Base-by-base conservation (phyloP, 805 yeast species). In the Saturnispora hagleri region DNA sequence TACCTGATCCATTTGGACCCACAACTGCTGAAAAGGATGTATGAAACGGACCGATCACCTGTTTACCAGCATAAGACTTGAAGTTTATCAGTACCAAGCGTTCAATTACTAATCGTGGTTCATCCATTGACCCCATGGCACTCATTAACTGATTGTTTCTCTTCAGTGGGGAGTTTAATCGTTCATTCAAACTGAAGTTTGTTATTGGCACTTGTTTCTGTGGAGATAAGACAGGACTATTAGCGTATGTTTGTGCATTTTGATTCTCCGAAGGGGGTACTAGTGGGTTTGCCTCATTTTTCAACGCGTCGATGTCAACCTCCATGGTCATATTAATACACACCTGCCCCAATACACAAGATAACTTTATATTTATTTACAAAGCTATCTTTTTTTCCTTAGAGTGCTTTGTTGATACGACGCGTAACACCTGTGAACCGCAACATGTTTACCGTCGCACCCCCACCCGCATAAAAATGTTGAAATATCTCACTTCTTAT, bases 1-100 rank as follows among this genome's bases (percentile, higher is more conserved):
- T 93, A 7, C 99, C 99, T 0, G 97, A 86, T 34, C 99, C 99
- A 66, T 93, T 93, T 5, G 99, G 99, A 0, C 99, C 99, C 13
- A 93, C 97, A 10, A 93, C 95, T 0, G 99, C 98, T 10, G 96
- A 87, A 62, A 93, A 95, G 5, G 95, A 88, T 36, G 90, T 70
- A 60, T 93, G 86, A 67, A 93, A 93, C 0, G 99, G 99, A 0
- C 99, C 99, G 48, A 93, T 86, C 6, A 80, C 79, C 69, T 93
- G 98, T 17, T 76, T 71, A 0, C 99, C 99, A 1, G 97, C 98
- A 64, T 93, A 93, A 0, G 97, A 89, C 64, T 93, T 93, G 77
- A 93, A 93, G 64, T 93, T 86, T 2, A 83, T 82, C 42, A 95
- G 73, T 1, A 84, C 84, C 27, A 93, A 68, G 58, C 80, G 80